Percentiles rank a stretch among this genome's conserved stretches.
Evolutionary conservation across 495 filamentous ascomycete species (phyloP).

Genomic region (Evansstolkia leycettana): DNA sequence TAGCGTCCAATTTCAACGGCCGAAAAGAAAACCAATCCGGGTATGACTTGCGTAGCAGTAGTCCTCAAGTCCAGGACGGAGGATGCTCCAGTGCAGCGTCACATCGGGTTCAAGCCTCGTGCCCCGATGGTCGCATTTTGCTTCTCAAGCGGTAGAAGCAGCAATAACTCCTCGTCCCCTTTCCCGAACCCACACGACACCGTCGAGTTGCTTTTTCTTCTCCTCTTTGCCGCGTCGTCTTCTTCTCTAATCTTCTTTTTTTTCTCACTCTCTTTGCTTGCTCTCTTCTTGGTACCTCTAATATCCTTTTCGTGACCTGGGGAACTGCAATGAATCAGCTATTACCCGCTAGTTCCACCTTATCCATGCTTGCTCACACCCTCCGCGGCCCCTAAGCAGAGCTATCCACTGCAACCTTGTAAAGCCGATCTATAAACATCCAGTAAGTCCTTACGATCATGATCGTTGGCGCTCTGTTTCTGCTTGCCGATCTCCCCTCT

Average conservation of each 20-base stretch:
- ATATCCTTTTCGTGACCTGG: background rate
- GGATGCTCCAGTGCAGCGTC: constrained; percentile 11
- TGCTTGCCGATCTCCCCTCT: too few relatives aligned
- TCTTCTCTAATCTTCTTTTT: background rate
- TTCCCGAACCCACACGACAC: background rate
- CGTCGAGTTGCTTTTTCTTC: constrained; percentile 1
- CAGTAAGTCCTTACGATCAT: too few relatives aligned
- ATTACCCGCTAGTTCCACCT: too few relatives aligned
- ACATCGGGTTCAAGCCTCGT: constrained; percentile 16
- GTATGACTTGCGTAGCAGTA: too few relatives aligned
- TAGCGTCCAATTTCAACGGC: too few relatives aligned
- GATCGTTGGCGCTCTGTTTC: too few relatives aligned
- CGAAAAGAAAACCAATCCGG: too few relatives aligned
- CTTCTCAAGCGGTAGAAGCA: background rate
- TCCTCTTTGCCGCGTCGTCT: background rate
- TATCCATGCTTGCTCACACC: too few relatives aligned
- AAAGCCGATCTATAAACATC: too few relatives aligned
- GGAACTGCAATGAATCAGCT: background rate
- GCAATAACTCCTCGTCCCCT: background rate
- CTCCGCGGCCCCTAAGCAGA: constrained; percentile 1
- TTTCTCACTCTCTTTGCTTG: background rate
- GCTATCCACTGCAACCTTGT: background rate
- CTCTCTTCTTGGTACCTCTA: background rate
- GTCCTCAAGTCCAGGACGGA: background rate
- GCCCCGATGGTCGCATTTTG: constrained; percentile 24